These are phyloP conservation scores for Zygoascus flipseniorum DNA, from an alignment of 805 yeast species.

Conservation along the genomic window DNA sequence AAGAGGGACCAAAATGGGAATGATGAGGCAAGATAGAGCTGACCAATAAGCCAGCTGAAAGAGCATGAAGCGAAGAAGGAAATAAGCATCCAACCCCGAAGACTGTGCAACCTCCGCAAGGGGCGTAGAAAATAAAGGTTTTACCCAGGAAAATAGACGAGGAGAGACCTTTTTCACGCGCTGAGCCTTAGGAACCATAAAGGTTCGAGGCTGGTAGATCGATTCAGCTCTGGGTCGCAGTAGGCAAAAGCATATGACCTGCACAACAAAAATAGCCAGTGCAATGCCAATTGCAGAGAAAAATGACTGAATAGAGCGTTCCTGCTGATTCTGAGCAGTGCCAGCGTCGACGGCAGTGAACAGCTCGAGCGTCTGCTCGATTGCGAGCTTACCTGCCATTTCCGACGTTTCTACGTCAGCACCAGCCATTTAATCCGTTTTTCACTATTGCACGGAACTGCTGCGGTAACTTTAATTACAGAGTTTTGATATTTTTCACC, in stretches of 20 bases:
- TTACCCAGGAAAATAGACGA: constrained; percentile 51
- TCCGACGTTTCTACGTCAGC: not conserved
- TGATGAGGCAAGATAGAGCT: constrained; percentile 43
- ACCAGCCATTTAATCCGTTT: not conserved
- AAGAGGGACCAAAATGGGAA: constrained; percentile 57
- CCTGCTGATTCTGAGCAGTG: constrained; percentile 7
- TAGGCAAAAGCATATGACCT: constrained; percentile 33
- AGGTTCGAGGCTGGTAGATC: constrained; percentile 50
- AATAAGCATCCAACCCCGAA: constrained; percentile 67
- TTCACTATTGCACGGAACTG: not conserved
- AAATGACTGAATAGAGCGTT: constrained; percentile 42
- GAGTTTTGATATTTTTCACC: not conserved
- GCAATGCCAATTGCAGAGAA: constrained; percentile 50
- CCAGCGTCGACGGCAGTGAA: constrained; percentile 5
- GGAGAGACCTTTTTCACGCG: constrained; percentile 25
- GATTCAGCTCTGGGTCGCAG: constrained; percentile 28
- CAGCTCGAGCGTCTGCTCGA: not conserved
- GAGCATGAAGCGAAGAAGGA: constrained; percentile 54
- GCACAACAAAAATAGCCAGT: constrained; percentile 43
- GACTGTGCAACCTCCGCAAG: constrained; percentile 36
- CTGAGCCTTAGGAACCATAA: constrained; percentile 29
- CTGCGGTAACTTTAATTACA: not conserved
- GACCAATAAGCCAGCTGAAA: constrained; percentile 44
- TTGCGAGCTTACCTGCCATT: not conserved
- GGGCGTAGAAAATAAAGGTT: constrained; percentile 33